phyloP scores from a whole-genome alignment of 2,329 filamentous ascomycete species.

The Fusarium poae region DNA sequence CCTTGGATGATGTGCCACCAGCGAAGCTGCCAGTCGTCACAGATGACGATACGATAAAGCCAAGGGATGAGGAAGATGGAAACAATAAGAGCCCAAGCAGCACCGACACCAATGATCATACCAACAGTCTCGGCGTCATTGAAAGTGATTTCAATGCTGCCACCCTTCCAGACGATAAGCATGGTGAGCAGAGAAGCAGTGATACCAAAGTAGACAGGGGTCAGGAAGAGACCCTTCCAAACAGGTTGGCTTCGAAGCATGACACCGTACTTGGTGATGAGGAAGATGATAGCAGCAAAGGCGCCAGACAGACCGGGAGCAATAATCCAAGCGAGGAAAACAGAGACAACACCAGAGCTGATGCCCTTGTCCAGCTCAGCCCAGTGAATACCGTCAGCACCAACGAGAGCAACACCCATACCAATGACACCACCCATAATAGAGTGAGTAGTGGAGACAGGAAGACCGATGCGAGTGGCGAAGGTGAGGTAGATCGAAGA shows the following conservation, averaged over 20 bases:
- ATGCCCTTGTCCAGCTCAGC: conserved; percentile 58
- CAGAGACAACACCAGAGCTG: conserved; percentile 61
- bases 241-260: conserved; percentile 67
- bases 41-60: conserved; percentile 68
- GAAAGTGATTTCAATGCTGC: conserved; percentile 57
- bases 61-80: conserved; percentile 69
- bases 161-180: conserved; percentile 71
- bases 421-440: conserved; percentile 72
- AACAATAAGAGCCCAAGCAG: conserved; percentile 62
- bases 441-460: conserved; percentile 73
- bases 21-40: conserved; percentile 72
- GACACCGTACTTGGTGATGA: conserved; percentile 69
- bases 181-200: conserved; percentile 69
- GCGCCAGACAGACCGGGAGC: conserved; percentile 68
- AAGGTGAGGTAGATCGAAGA: conserved; percentile 69
- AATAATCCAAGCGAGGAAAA: conserved; percentile 72
- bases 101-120: conserved; percentile 67
- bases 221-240: conserved; percentile 63
- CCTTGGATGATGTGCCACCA: conserved; percentile 67
- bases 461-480: conserved; percentile 66
- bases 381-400: conserved; percentile 67
- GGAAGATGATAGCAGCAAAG: conserved; percentile 69
- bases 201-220: conserved; percentile 69
- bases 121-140: conserved; percentile 61
- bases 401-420: conserved; percentile 69